Evolutionary conservation across 2,329 filamentous ascomycete genomes (phyloP).

Genomic region (Didymella exigua): DNA sequence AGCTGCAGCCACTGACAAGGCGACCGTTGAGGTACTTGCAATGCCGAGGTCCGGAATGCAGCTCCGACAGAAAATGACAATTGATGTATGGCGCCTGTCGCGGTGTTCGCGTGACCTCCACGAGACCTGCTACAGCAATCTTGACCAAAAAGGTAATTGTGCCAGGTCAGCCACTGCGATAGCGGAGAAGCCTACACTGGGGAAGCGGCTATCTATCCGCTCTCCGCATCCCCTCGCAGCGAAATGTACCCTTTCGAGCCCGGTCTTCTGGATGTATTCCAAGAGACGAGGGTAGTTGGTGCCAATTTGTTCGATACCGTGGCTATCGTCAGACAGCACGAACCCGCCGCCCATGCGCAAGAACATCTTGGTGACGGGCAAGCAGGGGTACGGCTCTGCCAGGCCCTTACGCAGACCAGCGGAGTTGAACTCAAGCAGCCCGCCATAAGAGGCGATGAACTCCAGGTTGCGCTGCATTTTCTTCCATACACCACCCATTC

Average conservation of each 20-base stretch:
- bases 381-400: constrained; percentile 84
- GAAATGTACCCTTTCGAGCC: constrained; percentile 63
- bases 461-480: constrained; percentile 75
- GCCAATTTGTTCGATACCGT: constrained; percentile 85
- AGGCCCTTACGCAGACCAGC: constrained; percentile 87
- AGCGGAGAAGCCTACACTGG: constrained; percentile 44
- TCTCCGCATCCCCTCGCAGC: constrained; percentile 20
- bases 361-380: constrained; percentile 80
- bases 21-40: constrained; percentile 10
- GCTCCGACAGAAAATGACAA: constrained; percentile 8
- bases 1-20: constrained; percentile 16
- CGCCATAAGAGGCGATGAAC: constrained; percentile 73
- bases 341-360: constrained; percentile 76
- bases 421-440: constrained; percentile 88
- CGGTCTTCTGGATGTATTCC: constrained; percentile 70
- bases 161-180: constrained; percentile 38
- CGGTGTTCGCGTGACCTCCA: constrained; percentile 1
- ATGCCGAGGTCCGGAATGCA: constrained; percentile 13
- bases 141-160: constrained; percentile 39
- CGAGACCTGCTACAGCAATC: constrained; percentile 5
- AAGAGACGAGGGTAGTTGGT: constrained; percentile 78
- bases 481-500: constrained; percentile 71
- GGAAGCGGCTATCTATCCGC: constrained; percentile 40
- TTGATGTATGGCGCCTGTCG: constrained; percentile 13
- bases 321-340: constrained; percentile 93